Evolutionary conservation across 371 early-diverging fungal species (phyloP), one percentile per base, ranked within the genome.

Genomic region (Apophysomyces variabilis): DNA sequence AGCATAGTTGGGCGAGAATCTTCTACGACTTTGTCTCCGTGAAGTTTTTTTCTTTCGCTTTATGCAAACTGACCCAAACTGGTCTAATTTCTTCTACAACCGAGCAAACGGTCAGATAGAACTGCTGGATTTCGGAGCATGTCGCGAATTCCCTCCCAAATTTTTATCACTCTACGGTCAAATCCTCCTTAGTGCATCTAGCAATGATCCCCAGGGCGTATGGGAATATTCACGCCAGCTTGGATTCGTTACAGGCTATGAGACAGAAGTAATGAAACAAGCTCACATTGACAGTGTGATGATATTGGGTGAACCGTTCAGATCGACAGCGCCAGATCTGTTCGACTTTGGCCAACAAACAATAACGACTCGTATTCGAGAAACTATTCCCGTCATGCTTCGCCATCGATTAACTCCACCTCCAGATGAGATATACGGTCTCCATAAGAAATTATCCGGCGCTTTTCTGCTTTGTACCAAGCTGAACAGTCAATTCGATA

Each of bases 61-160:
- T 77, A 98, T 99, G 99, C 99, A 99, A 76, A 99, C 99, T 11
- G 99, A 99, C 72, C 99, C 99, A 5, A 99, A 99, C 73, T 99
- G 97, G 97, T 88, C 95, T 61, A 99, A 99, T 76, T 99, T 99
- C 71, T 80, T 99, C 66, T 99, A 95, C 72, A 88, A 95, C 69
- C 74, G 71, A 13, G 44, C 45, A 6, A 83, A 83, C 14, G 77
- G 82, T 38, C 91, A 87, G 80, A 82, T 97, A 57, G 89, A 91
- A 35, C 70, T 99, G 68, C 72, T 99, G 32, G 99, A 99, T 73
- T 99, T 99, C 84, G 99, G 99, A 13, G 94, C 97, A 1, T 91
- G 94, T 32, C 87, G 97, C n/a, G 90, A 86, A 59, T 98, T 93
- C 69, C 82, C 85, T 12, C 72, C 84, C 32, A 67, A 77, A 39